phyloP scores from a whole-genome alignment of 139 green algal species.

The Chlorella sp. region DNA sequence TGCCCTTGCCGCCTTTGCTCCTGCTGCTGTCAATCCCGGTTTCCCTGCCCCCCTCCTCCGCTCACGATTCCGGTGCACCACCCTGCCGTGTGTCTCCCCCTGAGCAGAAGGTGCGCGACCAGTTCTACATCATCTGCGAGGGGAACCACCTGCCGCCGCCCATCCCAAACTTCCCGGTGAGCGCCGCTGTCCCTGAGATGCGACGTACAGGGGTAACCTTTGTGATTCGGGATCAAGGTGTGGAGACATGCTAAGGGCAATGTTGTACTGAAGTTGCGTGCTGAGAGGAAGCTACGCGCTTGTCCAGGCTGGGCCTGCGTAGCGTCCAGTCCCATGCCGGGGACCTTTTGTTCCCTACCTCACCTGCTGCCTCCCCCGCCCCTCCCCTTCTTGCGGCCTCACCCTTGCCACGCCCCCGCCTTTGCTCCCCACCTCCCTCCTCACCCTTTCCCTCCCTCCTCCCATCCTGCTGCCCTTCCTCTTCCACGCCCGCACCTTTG shows the following conservation, averaged over 20 bases:
- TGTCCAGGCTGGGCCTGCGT: no score
- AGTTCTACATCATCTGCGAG: constrained; percentile 92
- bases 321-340: no score
- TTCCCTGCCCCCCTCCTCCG: background rate
- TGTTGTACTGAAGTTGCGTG: no score
- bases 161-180: constrained; percentile 81
- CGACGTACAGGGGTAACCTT: no score
- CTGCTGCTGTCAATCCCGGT: background rate
- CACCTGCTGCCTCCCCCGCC: background rate
- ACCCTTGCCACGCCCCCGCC: background rate
- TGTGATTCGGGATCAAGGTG: no score
- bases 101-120: constrained; percentile 73
- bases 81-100: background rate
- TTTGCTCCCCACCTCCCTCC: background rate
- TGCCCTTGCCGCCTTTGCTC: background rate
- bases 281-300: no score
- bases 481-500: background rate
- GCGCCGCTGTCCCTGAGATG: constrained; percentile 53
- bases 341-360: no score
- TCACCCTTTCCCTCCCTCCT: constrained; percentile 85
- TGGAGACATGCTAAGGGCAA: no score
- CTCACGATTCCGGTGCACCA: background rate
- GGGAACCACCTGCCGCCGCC: constrained; percentile 89
- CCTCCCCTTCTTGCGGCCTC: background rate
- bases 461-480: constrained; percentile 70